Base-by-base conservation (phyloP, 169 alveolate species). In the Eimeria praecox region DNA sequence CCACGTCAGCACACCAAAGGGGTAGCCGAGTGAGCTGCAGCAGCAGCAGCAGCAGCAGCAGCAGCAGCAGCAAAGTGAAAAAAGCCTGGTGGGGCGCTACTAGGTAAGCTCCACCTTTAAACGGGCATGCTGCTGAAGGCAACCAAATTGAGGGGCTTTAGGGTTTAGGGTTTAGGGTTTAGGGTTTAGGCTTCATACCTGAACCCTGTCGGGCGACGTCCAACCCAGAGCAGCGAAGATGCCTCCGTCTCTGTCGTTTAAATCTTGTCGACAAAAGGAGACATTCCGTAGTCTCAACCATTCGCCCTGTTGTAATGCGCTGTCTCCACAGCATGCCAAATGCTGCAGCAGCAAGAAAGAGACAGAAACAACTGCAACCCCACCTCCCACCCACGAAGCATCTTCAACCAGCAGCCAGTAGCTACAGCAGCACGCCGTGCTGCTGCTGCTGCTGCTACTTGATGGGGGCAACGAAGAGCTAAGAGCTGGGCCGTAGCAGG, bases 361-460 rank as follows among this genome's bases (percentile, higher is more conserved):
- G 88, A 77, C 62, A 33, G 88, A 77, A 35, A 46, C 88, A 5
- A 77, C 88, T 38, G 56, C 56, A 77, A 77, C 88, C 27, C 88
- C 88, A 77, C 88, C 88, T 33, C 88, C 88, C 49, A 77, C 88
- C 88, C 88, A 77, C 62, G 88, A 77, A 35, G 88, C 88, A 30
- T 77, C 88, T 77, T 77, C 88, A 2, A 77, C 88, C 56, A 77
- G 49, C 56, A 77, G 59, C 88, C 88, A 77, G 56, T 77, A 77
- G 62, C 88, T 77, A 27, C 66, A 56, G 27, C 18, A 56, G 66
- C 66, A 56, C 27, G 66, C 66, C 66, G 66, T 56, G 66, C 66
- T 56, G 66, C 66, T 56, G 66, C 59, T 52, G 59, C 20, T 9
- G 14, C 66, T 56, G 66, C 66, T 56, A 27, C 66, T 56, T 20